Evolutionary conservation across 2,329 filamentous ascomycete genomes (phyloP).

Genomic region (Claviceps quebecensis): DNA sequence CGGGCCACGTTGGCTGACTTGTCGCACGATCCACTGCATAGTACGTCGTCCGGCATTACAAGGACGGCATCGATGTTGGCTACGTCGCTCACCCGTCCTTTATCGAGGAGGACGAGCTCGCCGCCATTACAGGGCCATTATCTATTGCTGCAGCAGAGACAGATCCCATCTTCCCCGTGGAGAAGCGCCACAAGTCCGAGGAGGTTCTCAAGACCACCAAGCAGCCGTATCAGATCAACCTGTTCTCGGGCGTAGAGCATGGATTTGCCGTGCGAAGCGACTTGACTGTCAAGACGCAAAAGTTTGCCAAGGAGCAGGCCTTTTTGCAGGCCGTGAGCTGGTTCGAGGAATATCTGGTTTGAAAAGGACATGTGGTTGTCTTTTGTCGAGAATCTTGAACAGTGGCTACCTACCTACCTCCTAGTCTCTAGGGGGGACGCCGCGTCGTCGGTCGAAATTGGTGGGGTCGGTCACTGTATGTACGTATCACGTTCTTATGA

Average conservation of each 20-base stretch:
- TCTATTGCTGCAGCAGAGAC: constrained; percentile 50
- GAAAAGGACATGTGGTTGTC: background rate
- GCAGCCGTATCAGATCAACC: constrained; percentile 50
- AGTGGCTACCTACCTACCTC: no score
- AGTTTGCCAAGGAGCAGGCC: constrained; percentile 65
- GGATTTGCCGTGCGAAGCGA: constrained; percentile 63
- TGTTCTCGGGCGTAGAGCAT: constrained; percentile 56
- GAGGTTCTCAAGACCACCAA: constrained; percentile 38
- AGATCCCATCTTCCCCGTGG: constrained; percentile 43
- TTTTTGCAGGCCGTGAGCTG: constrained; percentile 63
- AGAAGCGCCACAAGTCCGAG: constrained; percentile 43
- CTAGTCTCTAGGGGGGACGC: no score
- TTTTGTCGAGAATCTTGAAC: no score
- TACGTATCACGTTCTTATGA: no score
- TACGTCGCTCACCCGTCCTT: constrained; percentile 53
- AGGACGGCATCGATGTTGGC: constrained; percentile 39
- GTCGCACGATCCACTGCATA: constrained; percentile 13
- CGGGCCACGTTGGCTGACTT: background rate
- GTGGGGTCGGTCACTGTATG: no score
- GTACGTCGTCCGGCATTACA: constrained; percentile 57
- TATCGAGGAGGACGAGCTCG: constrained; percentile 44
- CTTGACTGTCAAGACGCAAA: constrained; percentile 31
- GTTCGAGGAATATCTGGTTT: constrained; percentile 41
- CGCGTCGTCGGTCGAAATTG: no score
- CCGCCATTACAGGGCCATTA: constrained; percentile 39